Conservation (phyloP, 2,329 filamentous ascomycete species). For the Microascus cirrosus region DNA sequence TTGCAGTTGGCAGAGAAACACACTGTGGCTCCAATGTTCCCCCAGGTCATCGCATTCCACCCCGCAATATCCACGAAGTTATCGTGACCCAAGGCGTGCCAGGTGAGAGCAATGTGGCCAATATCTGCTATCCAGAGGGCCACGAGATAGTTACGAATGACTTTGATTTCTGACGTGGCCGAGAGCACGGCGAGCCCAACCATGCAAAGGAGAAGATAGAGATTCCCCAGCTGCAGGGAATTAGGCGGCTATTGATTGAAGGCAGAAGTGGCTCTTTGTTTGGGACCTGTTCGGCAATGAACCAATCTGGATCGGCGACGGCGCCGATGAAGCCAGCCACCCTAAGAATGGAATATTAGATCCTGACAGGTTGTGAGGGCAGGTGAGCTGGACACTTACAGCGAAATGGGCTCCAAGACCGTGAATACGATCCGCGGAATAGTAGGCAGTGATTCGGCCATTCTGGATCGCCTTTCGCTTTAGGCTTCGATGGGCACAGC, state of each 20-base stretch:
- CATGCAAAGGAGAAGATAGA: conserved; percentile 55
- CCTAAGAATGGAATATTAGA: conserved; percentile 22
- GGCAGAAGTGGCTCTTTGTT: conserved; percentile 18
- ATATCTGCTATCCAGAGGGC: conserved; percentile 56
- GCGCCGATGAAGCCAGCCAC: conserved; percentile 47
- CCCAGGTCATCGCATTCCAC: conserved; percentile 66
- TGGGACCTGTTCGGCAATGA: conserved; percentile 51
- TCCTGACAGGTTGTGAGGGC: not conserved
- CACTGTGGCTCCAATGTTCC: conserved; percentile 58
- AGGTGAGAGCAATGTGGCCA: conserved; percentile 53
- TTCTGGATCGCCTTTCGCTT: conserved; percentile 15
- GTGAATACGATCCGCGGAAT: conserved; percentile 58
- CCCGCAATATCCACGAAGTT: conserved; percentile 36
- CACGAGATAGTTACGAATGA: conserved; percentile 56
- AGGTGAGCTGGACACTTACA: conserved; percentile 32
- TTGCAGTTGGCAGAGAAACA: conserved; percentile 13
- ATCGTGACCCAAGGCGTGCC: conserved; percentile 45
- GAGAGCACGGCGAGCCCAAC: conserved; percentile 53
- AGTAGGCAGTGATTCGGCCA: conserved; percentile 51
- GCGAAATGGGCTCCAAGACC: conserved; percentile 55
- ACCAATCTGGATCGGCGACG: conserved; percentile 46
- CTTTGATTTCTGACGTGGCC: conserved; percentile 51
- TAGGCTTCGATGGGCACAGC: not conserved
- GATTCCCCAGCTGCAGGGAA: conserved; percentile 59
- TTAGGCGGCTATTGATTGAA: conserved; percentile 37